phyloP scores from a whole-genome alignment of 768 basidiomycete species.

The Boletus rubroflammeus region DNA sequence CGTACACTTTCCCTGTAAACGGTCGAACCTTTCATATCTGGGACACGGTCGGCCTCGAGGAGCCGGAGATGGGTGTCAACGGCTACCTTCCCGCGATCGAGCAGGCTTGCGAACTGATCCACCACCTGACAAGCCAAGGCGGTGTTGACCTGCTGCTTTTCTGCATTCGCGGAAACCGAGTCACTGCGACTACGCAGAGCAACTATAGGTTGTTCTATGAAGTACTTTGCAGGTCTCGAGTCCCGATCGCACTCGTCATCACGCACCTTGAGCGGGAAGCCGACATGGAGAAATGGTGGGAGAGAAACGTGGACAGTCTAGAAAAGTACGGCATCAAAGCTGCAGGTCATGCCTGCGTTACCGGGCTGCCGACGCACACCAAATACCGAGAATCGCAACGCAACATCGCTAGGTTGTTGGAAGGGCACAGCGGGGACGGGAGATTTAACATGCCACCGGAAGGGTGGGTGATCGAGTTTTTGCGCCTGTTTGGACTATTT shows the following conservation, averaged over 20 bases:
- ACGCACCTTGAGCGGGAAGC: conserved; percentile 40
- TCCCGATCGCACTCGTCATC: conserved; percentile 31
- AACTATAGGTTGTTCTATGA: conserved; percentile 44
- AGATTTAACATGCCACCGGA: conserved; percentile 28
- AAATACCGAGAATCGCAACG: conserved; percentile 26
- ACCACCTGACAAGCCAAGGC: conserved; percentile 22
- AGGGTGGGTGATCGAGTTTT: conserved; percentile 22
- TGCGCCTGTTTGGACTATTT: conserved; percentile 25
- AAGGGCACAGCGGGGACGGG: conserved; percentile 7
- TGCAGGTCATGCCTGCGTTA: conserved; percentile 35
- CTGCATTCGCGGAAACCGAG: conserved; percentile 40
- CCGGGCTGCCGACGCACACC: conserved; percentile 27
- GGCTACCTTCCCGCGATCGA: conserved; percentile 30
- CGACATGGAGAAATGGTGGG: conserved; percentile 36
- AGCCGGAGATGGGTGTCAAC: conserved; percentile 24
- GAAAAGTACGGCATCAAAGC: conserved; percentile 25
- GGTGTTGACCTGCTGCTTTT: conserved; percentile 43
- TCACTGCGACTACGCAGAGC: conserved; percentile 34
- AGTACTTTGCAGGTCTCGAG: conserved; percentile 36
- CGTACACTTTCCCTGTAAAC: conserved; percentile 25
- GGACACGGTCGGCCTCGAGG: conserved; percentile 37
- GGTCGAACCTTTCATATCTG: conserved; percentile 22
- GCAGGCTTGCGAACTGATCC: conserved; percentile 33
- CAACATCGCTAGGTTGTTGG: conserved; percentile 17
- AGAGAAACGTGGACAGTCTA: conserved; percentile 23